These are phyloP conservation scores for Anthostomella pinea DNA, from an alignment of 2,329 filamentous ascomycete genomes.

Conservation along the genomic window DNA sequence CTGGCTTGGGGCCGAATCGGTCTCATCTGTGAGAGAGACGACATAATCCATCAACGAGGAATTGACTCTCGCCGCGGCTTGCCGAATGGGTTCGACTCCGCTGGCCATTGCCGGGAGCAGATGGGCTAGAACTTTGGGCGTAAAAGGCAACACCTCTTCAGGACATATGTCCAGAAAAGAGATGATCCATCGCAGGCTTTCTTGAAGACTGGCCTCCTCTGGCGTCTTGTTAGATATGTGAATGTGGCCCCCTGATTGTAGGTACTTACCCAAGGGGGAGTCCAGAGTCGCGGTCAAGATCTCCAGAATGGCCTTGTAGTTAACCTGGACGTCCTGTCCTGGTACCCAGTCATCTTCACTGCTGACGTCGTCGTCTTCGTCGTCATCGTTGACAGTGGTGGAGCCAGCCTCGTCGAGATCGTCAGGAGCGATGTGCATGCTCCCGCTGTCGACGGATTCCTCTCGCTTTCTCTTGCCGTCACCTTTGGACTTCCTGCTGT, in stretches of 20 bases:
- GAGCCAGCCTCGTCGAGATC: constrained; percentile 60
- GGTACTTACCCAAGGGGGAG: constrained; percentile 65
- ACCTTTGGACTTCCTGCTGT: constrained; percentile 71
- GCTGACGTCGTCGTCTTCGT: constrained; percentile 57
- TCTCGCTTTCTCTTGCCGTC: constrained; percentile 68
- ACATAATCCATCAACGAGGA: constrained; percentile 91
- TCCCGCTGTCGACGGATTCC: constrained; percentile 65
- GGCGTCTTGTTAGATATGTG: constrained; percentile 19
- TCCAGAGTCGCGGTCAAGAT: constrained; percentile 89
- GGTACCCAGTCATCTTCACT: constrained; percentile 94
- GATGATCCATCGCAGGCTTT: constrained; percentile 91
- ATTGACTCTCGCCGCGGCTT: constrained; percentile 87
- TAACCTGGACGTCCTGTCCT: constrained; percentile 92
- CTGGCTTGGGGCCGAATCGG: constrained; percentile 36
- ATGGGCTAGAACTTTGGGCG: constrained; percentile 86
- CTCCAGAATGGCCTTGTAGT: constrained; percentile 86
- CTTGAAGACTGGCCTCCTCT: constrained; percentile 90
- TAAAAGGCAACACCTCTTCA: constrained; percentile 92
- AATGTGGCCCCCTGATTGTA: constrained; percentile 2
- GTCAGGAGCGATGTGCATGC: constrained; percentile 55
- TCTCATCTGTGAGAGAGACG: constrained; percentile 79
- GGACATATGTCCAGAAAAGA: constrained; percentile 96
- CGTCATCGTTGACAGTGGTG: constrained; percentile 50
- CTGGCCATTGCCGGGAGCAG: constrained; percentile 93
- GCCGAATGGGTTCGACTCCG: constrained; percentile 81